phyloP scores from a whole-genome alignment of 1,284 basidiomycete species.

The Trichosporon sp. region DNA sequence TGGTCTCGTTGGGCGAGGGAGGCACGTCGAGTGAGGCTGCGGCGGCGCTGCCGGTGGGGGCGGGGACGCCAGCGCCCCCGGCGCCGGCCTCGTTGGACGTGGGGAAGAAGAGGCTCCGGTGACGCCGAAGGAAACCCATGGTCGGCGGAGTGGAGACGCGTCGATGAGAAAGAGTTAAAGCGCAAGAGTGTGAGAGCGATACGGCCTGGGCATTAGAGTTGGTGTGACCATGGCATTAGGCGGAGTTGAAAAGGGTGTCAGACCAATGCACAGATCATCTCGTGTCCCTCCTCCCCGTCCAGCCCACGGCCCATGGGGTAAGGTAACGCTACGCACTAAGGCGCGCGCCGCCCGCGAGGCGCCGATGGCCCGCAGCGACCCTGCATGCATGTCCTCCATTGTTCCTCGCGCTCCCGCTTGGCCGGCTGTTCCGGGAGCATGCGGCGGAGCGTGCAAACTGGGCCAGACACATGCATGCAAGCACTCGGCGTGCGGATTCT shows the following conservation, averaged over 20 bases:
- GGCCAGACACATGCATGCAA: background rate
- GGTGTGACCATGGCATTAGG: background rate
- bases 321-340: background rate
- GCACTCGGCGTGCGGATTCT: background rate
- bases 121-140: constrained; percentile 5
- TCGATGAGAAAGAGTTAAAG: constrained; percentile 5
- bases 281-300: background rate
- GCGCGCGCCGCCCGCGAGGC: background rate
- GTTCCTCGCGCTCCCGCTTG: background rate
- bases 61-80: background rate
- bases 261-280: background rate
- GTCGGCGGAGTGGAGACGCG: background rate
- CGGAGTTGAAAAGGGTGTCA: background rate
- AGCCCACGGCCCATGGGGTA: background rate
- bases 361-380: background rate
- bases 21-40: background rate
- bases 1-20: background rate
- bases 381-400: background rate
- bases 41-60: background rate
- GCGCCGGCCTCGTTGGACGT: background rate
- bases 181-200: background rate
- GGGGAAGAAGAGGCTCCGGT: constrained; percentile 5
- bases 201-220: background rate
- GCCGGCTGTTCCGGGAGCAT: background rate
- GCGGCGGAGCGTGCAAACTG: background rate